Evolutionary conservation across 2,329 filamentous ascomycete species (phyloP).

Genomic region (Clonostachys solani): DNA sequence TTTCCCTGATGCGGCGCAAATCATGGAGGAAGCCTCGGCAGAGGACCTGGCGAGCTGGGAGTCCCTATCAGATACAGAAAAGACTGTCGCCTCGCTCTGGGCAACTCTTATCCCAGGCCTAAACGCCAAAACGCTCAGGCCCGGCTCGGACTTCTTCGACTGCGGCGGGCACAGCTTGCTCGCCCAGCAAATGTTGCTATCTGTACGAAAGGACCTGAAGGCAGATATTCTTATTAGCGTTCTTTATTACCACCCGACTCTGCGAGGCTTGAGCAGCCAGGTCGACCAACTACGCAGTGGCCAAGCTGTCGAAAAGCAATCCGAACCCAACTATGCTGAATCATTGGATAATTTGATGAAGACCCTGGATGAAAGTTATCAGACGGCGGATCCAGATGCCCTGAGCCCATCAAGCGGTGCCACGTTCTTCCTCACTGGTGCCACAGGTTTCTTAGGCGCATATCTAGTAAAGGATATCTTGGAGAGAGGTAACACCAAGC

Average conservation of each 20-base stretch:
- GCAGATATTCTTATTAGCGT: slow-evolving; percentile 22
- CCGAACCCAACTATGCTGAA: slow-evolving; percentile 47
- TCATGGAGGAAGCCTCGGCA: slow-evolving; percentile 30
- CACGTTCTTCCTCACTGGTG: slow-evolving; percentile 80
- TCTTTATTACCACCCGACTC: slow-evolving; percentile 20
- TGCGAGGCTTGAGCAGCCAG: slow-evolving; percentile 19
- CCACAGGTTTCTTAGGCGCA: slow-evolving; percentile 73
- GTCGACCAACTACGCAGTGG: slow-evolving; percentile 20
- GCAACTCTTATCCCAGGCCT: slow-evolving; percentile 63
- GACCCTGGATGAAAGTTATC: slow-evolving; percentile 38
- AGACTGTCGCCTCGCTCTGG: slow-evolving; percentile 57
- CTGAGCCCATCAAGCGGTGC: slow-evolving; percentile 17
- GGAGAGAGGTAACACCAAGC: slow-evolving; percentile 35
- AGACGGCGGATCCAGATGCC: slow-evolving; percentile 26
- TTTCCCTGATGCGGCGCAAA: slow-evolving; percentile 71
- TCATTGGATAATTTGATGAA: slow-evolving; percentile 46
- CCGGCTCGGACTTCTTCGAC: slow-evolving; percentile 24
- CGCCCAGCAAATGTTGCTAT: slow-evolving; percentile 71
- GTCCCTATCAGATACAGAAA: slow-evolving; percentile 21
- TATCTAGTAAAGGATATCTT: slow-evolving; percentile 77
- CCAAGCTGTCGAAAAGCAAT: slow-evolving; percentile 25
- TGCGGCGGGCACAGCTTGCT: slow-evolving; percentile 40
- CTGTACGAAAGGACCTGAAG: slow-evolving; percentile 24
- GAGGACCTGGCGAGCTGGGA: slow-evolving; percentile 46
- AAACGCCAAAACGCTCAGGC: slow-evolving; percentile 58